Percentiles rank a stretch among this genome's conserved stretches.
Conservation (phyloP, 75 land plant genomes). For the Picea glauca region DNA sequence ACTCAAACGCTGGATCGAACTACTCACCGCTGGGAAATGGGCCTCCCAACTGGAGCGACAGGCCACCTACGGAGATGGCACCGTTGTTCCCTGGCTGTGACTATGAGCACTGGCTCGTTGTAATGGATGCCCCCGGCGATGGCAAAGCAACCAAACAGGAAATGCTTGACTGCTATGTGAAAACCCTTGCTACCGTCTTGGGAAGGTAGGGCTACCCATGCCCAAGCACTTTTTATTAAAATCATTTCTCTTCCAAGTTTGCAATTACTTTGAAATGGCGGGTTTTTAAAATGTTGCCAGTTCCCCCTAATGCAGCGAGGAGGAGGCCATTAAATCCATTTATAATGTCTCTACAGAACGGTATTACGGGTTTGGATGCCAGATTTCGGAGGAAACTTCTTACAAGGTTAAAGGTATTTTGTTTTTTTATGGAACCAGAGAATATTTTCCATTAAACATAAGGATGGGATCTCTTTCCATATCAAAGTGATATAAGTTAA, state of each 20-base stretch:
- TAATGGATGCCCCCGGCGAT: constrained; percentile 57
- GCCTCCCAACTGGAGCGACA: constrained; percentile 34
- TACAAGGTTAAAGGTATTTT: not conserved
- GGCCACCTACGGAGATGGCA: constrained; percentile 56
- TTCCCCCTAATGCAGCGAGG: not conserved
- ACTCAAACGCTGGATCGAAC: constrained; percentile 20
- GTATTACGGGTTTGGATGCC: not conserved
- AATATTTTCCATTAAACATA: no score
- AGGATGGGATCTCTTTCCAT: no score
- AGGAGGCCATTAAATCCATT: constrained; percentile 6
- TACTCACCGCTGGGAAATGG: constrained; percentile 33
- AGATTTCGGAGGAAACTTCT: not conserved
- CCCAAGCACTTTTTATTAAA: no score
- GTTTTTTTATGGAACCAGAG: not conserved
- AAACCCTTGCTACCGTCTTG: constrained; percentile 49
- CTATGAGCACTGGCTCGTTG: constrained; percentile 62
- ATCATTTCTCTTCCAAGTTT: no score
- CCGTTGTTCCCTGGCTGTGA: constrained; percentile 64
- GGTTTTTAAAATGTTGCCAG: no score
- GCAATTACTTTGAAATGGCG: no score
- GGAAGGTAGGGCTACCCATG: constrained; percentile 19
- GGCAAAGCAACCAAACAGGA: constrained; percentile 50
- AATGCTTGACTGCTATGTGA: constrained; percentile 52
- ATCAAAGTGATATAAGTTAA: no score
- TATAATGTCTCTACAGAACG: not conserved